These are phyloP conservation scores for Somion occarium DNA, from an alignment of 1,284 basidiomycete species.

Conservation along the genomic window DNA sequence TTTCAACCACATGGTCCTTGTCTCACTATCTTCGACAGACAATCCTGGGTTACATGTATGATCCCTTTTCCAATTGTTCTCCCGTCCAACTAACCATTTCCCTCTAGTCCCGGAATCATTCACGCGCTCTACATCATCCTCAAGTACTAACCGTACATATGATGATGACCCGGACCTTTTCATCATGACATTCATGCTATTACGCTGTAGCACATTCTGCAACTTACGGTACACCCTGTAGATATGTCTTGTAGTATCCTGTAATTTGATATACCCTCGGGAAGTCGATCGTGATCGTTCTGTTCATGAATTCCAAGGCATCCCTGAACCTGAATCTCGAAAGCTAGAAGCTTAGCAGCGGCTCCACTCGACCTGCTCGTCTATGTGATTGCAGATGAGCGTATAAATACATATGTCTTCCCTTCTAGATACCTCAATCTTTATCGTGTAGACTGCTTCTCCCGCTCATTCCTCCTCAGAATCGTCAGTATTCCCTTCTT, in stretches of 20 bases:
- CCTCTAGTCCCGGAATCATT: constrained; percentile 63
- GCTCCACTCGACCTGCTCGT: too few species aligned
- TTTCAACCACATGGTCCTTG: neutral
- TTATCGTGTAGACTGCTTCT: too few species aligned
- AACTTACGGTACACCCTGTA: constrained; percentile 8
- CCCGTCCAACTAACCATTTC: constrained; percentile 10
- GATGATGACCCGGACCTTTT: constrained; percentile 4
- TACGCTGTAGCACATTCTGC: constrained; percentile 9
- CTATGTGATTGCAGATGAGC: too few species aligned
- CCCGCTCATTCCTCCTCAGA: neutral
- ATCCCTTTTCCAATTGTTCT: constrained; percentile 3
- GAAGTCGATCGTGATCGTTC: too few species aligned
- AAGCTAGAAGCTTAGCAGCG: too few species aligned
- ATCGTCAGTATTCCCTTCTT: constrained; percentile 1
- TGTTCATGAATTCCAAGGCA: too few species aligned
- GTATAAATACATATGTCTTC: too few species aligned
- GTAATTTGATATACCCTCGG: constrained; percentile 1
- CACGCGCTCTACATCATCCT: constrained; percentile 76
- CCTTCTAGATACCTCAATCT: too few species aligned
- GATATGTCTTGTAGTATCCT: constrained; percentile 9
- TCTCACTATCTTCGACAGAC: constrained; percentile 40
- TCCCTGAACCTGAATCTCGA: too few species aligned
- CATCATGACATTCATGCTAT: constrained; percentile 2
- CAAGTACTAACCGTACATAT: constrained; percentile 35
- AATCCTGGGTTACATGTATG: constrained; percentile 65